Conservation (phyloP, 2,329 filamentous ascomycete genomes). For the Esteya vermicola region DNA sequence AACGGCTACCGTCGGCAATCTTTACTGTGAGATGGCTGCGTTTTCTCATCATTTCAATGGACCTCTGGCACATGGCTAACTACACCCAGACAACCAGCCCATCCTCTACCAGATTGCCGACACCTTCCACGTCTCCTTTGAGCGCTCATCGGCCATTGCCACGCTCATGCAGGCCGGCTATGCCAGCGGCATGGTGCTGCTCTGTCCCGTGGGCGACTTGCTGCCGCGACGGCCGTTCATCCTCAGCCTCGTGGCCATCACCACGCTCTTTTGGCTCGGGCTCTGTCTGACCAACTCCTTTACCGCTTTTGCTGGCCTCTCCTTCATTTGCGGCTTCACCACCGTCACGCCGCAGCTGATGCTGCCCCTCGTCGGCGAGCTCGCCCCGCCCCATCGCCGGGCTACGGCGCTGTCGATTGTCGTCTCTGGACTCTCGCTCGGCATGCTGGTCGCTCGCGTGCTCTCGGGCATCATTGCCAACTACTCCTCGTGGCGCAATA, state of each 20-base stretch:
- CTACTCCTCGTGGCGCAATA: slow-evolving; percentile 58
- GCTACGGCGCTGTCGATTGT: slow-evolving; percentile 61
- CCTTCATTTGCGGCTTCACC: slow-evolving; percentile 60
- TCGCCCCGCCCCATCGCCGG: slow-evolving; percentile 53
- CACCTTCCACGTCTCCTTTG: slow-evolving; percentile 57
- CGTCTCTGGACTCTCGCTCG: slow-evolving; percentile 60
- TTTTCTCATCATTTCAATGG: neutral
- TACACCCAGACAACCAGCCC: slow-evolving; percentile 50
- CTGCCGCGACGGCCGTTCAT: slow-evolving; percentile 57
- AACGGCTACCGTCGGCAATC: slow-evolving; percentile 61
- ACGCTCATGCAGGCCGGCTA: slow-evolving; percentile 72
- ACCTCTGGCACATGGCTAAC: neutral
- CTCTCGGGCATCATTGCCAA: slow-evolving; percentile 63
- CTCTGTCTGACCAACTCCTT: slow-evolving; percentile 56
- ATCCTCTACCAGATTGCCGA: slow-evolving; percentile 61
- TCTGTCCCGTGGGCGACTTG: slow-evolving; percentile 63
- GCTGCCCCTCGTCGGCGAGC: slow-evolving; percentile 67
- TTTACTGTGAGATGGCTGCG: slow-evolving; percentile 33
- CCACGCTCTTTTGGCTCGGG: slow-evolving; percentile 56
- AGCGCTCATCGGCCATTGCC: slow-evolving; percentile 51
- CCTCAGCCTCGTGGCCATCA: slow-evolving; percentile 50
- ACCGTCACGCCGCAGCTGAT: slow-evolving; percentile 71
- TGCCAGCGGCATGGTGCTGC: slow-evolving; percentile 55
- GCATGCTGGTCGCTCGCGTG: slow-evolving; percentile 61
- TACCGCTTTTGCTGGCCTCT: slow-evolving; percentile 50